These are phyloP conservation scores for Calonectria hawksworthii DNA, from an alignment of 2,329 filamentous ascomycete genomes.

Conservation along the genomic window DNA sequence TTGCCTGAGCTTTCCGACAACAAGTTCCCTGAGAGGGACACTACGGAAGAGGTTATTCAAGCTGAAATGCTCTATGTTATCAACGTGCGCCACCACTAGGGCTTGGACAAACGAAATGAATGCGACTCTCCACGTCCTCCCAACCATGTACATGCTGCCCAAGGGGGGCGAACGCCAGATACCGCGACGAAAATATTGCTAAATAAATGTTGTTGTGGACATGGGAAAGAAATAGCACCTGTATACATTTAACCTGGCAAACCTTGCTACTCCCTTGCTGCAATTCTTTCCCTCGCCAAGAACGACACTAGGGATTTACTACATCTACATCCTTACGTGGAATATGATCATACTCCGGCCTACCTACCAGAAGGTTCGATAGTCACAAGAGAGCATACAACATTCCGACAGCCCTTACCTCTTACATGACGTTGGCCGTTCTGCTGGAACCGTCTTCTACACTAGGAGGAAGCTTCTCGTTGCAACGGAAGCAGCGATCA, in stretches of 20 bases:
- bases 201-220: too few species aligned
- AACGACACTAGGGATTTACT: too few species aligned
- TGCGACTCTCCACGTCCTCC: too few species aligned
- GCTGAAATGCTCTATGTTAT: background rate
- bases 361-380: background rate
- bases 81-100: too few species aligned
- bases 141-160: background rate
- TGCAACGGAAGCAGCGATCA: background rate
- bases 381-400: too few species aligned
- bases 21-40: background rate
- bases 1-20: background rate
- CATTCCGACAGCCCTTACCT: background rate
- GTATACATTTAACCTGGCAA: background rate
- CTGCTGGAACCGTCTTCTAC: background rate
- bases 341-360: background rate
- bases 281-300: background rate
- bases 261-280: background rate
- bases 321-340: background rate
- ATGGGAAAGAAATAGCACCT: too few species aligned
- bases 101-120: background rate
- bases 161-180: background rate
- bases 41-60: background rate
- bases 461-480: too few species aligned
- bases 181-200: background rate
- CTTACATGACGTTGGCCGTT: background rate